Percentiles rank a stretch among this genome's conserved stretches.
Evolutionary conservation across 805 yeast species (phyloP).

Genomic region (Lipomyces japonicus): DNA sequence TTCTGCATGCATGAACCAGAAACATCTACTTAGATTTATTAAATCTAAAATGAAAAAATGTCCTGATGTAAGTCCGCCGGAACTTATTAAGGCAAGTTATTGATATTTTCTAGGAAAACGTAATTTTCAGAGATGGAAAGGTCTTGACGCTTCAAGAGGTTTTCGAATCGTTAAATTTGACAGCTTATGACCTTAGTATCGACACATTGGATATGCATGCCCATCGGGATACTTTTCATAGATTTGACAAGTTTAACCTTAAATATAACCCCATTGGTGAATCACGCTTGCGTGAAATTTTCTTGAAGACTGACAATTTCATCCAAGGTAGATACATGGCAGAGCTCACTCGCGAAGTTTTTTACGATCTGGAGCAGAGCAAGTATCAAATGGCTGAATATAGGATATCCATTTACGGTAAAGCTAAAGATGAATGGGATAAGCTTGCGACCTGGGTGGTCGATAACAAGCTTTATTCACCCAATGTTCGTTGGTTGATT

Average conservation of each 20-base stretch:
- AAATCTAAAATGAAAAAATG: constrained; percentile 86
- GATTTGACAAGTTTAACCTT: constrained; percentile 95
- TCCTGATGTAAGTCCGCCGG: constrained; percentile 46
- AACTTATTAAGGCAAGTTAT: not conserved
- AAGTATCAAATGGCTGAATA: constrained; percentile 98
- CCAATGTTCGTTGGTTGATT: constrained; percentile 94
- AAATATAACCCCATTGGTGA: constrained; percentile 98
- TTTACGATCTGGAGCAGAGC: constrained; percentile 88
- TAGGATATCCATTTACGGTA: constrained; percentile 90
- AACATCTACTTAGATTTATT: constrained; percentile 88
- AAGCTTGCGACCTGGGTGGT: constrained; percentile 92
- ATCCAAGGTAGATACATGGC: constrained; percentile 86
- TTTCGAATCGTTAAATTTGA: constrained; percentile 80
- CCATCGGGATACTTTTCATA: constrained; percentile 94
- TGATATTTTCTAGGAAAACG: constrained; percentile 56
- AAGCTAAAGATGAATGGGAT: constrained; percentile 89
- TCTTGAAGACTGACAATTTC: constrained; percentile 90
- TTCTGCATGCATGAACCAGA: constrained; percentile 98
- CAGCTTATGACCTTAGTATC: constrained; percentile 92
- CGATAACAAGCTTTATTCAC: constrained; percentile 85
- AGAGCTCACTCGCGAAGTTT: constrained; percentile 86
- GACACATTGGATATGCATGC: constrained; percentile 99
- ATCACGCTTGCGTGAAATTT: constrained; percentile 93
- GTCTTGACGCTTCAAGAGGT: constrained; percentile 83
- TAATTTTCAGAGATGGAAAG: constrained; percentile 88